A percentile compares a stretch with the other conserved stretches of the same genome.
These are phyloP conservation scores for Phytophthora sp. DNA, from an alignment of 352 stramenopile genomes.

Conservation along the genomic window DNA sequence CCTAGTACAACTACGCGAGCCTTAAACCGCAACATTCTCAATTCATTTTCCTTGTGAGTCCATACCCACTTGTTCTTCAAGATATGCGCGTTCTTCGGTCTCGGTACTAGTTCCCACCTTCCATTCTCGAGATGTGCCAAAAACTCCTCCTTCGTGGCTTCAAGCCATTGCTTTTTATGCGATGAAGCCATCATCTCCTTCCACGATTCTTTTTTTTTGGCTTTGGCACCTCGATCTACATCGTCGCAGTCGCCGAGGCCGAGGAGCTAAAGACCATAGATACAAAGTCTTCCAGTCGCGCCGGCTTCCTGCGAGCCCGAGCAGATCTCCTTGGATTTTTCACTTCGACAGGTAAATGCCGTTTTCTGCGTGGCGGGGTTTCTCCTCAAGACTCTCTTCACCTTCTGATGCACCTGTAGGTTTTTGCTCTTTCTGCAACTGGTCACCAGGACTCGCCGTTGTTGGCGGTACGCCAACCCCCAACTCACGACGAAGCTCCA, in stretches of 20 bases:
- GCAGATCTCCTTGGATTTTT: conserved; percentile 1
- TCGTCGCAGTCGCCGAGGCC: conserved; percentile 1
- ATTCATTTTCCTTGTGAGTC: conserved; percentile 15
- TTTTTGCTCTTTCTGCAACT: not conserved
- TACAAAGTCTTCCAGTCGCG: conserved; percentile 2
- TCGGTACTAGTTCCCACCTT: conserved; percentile 10
- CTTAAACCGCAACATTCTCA: conserved; percentile 11
- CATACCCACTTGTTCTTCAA: conserved; percentile 21
- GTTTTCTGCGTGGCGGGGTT: conserved; percentile 2
- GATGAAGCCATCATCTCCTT: conserved; percentile 15
- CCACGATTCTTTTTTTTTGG: too few species aligned
- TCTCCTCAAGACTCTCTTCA: conserved; percentile 24
- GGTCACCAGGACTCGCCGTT: not conserved
- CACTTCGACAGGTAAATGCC: conserved; percentile 17
- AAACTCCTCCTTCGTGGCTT: conserved; percentile 15
- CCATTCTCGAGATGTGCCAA: conserved; percentile 17
- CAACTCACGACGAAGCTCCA: too few species aligned
- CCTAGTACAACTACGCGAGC: conserved; percentile 14
- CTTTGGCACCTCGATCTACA: conserved; percentile 8
- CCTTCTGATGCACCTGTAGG: not conserved
- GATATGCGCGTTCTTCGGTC: conserved; percentile 11
- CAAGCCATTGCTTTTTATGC: conserved; percentile 2
- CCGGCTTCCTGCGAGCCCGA: conserved; percentile 6
- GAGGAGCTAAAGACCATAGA: conserved; percentile 15
- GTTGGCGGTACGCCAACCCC: too few species aligned